Base-by-base conservation (phyloP, 768 basidiomycete genomes). In the Podaxis sp. region DNA sequence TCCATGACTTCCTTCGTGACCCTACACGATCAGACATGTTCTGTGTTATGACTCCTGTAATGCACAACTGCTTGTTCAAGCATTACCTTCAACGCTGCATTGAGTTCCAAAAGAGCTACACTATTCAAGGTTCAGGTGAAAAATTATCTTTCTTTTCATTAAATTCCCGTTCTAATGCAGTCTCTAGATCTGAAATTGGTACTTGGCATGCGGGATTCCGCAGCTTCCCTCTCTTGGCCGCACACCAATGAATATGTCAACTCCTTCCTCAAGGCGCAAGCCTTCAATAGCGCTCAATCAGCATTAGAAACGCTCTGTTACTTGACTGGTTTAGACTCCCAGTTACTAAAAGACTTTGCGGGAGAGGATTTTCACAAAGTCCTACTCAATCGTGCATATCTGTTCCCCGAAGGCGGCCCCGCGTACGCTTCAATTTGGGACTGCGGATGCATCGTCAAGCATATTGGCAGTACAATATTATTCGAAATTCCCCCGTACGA, bases 81-180 rank as follows among this genome's bases (percentile, higher is more conserved):
- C 12, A n/a, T 5, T 46, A 8, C 20, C 44, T 17, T 46, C 40
- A 41, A 6, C 20, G 20, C 1, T 20, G 20, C 1, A 20, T 5
- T 46, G 44, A 6, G 8, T 17, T 46, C 10, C 4, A 8, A 20
- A 8, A 5, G 7, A 46, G 44, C 1, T n/a, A 41, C 17, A 7
- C 15, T n/a, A n/a, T 46, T 46, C n/a, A 2, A n/a, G 44, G 33
- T 33, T 33, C 33, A 33, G 33, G 33, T 33, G 0, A 24, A 68
- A 15, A 77, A 83, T 3, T 82, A 44, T 8, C 2, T 15, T 5
- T 44, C 6, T n/a, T 33, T 33, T 10, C 8, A n/a, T 2, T 33
- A 33, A 33, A 33, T 33, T 33, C 10, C 8, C 10, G 33, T 33
- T 1, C 24, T 22, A 50, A 13, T 46, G 10, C 0, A n/a, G 22